phyloP scores from a whole-genome alignment of 805 yeast species.

The Metschnikowia cerradonensis region DNA sequence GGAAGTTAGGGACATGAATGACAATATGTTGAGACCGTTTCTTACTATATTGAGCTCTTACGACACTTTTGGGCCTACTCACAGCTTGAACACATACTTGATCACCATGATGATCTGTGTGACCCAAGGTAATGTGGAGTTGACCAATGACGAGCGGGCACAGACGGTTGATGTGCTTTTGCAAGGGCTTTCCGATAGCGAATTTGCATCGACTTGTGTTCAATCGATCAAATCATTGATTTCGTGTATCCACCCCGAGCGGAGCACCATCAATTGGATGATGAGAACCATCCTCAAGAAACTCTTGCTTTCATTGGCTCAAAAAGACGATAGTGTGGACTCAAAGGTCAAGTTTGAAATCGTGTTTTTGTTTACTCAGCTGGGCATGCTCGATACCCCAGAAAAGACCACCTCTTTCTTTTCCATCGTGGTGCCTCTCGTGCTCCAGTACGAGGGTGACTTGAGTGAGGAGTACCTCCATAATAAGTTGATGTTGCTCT shows the following conservation, averaged over 20 bases:
- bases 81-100: constrained; percentile 23
- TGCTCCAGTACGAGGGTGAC: constrained; percentile 28
- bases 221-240: constrained; percentile 64
- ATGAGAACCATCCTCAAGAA: constrained; percentile 45
- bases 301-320: constrained; percentile 24
- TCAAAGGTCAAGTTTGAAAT: constrained; percentile 44
- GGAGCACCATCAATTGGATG: constrained; percentile 36
- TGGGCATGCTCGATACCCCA: constrained; percentile 23
- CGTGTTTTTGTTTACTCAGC: constrained; percentile 42
- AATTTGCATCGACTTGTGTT: constrained; percentile 27
- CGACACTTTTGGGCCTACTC: neutral
- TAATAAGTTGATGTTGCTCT: constrained; percentile 45
- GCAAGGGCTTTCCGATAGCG: constrained; percentile 19
- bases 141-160: constrained; percentile 23
- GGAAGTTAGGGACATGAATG: constrained; percentile 18
- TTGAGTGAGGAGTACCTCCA: constrained; percentile 38
- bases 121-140: constrained; percentile 31
- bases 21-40: constrained; percentile 25
- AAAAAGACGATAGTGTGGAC: constrained; percentile 21
- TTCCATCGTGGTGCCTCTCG: constrained; percentile 33
- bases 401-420: constrained; percentile 27
- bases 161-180: constrained; percentile 23
- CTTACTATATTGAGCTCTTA: constrained; percentile 7
- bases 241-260: constrained; percentile 24
- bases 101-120: constrained; percentile 33